A percentile compares a stretch with the other conserved stretches of the same genome.
Conservation (phyloP, 1,284 basidiomycete species). For the Ustilago shanxiensis region DNA sequence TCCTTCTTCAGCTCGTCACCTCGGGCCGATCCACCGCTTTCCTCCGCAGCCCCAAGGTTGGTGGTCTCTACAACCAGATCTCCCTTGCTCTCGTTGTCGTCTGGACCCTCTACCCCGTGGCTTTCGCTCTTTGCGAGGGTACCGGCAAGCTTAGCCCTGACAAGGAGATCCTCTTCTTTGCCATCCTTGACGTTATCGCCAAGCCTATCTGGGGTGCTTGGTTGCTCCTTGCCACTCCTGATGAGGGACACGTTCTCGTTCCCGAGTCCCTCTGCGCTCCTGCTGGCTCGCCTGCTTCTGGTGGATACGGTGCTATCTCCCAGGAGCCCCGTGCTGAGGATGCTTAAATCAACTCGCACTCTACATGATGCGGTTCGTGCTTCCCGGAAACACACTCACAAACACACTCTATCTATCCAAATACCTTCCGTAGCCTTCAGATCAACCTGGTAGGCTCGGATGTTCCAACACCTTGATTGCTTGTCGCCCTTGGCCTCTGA, state of each 20-base stretch:
- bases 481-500: slow-evolving; percentile 2
- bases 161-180: slow-evolving; percentile 60
- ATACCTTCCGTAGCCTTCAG: neutral
- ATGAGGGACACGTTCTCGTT: slow-evolving; percentile 61
- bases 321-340: slow-evolving; percentile 58
- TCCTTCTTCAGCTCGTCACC: slow-evolving; percentile 52
- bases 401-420: neutral
- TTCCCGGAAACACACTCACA: neutral
- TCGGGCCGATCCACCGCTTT: slow-evolving; percentile 57
- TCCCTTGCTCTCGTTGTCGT: slow-evolving; percentile 57
- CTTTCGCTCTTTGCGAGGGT: slow-evolving; percentile 58
- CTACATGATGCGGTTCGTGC: neutral
- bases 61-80: slow-evolving; percentile 61
- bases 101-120: slow-evolving; percentile 59
- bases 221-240: slow-evolving; percentile 55
- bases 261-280: slow-evolving; percentile 55
- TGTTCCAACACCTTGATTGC: neutral
- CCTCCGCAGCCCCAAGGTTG: slow-evolving; percentile 60
- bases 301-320: slow-evolving; percentile 58
- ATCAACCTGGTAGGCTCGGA: neutral
- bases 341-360: slow-evolving; percentile 29
- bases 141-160: slow-evolving; percentile 57
- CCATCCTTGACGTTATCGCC: slow-evolving; percentile 60
- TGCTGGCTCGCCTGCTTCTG: slow-evolving; percentile 42
- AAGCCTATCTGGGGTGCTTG: slow-evolving; percentile 63